Percentiles rank a stretch among this genome's conserved stretches.
Evolutionary conservation across 208 protist genomes (phyloP).

Genomic region (Lotmaria passim): DNA sequence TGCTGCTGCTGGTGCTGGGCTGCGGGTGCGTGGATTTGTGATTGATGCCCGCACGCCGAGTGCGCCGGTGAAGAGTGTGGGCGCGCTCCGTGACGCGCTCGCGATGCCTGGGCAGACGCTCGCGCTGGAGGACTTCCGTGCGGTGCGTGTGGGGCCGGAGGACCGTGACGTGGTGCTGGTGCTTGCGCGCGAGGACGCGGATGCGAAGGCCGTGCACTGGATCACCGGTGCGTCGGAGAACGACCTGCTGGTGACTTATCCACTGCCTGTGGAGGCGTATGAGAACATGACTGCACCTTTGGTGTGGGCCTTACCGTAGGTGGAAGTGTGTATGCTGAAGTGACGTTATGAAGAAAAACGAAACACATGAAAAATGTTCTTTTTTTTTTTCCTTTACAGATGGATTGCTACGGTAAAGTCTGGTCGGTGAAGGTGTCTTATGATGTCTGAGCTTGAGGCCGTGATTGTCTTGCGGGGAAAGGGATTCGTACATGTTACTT

Average conservation of each 20-base stretch:
- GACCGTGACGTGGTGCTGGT: constrained; percentile 37
- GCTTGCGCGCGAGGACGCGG: constrained; percentile 39
- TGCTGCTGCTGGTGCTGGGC: constrained; percentile 4
- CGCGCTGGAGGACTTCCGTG: constrained; percentile 60
- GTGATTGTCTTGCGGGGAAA: too few species aligned
- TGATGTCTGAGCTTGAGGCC: too few species aligned
- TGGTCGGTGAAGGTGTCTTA: too few species aligned
- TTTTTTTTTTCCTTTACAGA: neutral
- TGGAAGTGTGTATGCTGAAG: too few species aligned
- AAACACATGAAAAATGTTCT: neutral
- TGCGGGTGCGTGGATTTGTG: constrained; percentile 42
- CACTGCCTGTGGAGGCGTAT: constrained; percentile 44
- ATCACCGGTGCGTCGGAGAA: constrained; percentile 46
- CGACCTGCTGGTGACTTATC: constrained; percentile 52
- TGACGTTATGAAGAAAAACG: too few species aligned
- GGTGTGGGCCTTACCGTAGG: constrained; percentile 28
- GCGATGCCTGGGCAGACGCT: constrained; percentile 53
- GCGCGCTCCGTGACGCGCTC: constrained; percentile 22
- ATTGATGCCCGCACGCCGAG: constrained; percentile 37
- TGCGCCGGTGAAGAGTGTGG: constrained; percentile 1
- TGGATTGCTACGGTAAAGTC: too few species aligned
- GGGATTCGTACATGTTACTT: too few species aligned
- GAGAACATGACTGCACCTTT: constrained; percentile 45
- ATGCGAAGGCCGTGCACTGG: constrained; percentile 47
- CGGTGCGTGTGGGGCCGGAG: constrained; percentile 31